These are phyloP conservation scores for Hirsutella thompsonii DNA, from an alignment of 2,329 filamentous ascomycete species.

Conservation along the genomic window DNA sequence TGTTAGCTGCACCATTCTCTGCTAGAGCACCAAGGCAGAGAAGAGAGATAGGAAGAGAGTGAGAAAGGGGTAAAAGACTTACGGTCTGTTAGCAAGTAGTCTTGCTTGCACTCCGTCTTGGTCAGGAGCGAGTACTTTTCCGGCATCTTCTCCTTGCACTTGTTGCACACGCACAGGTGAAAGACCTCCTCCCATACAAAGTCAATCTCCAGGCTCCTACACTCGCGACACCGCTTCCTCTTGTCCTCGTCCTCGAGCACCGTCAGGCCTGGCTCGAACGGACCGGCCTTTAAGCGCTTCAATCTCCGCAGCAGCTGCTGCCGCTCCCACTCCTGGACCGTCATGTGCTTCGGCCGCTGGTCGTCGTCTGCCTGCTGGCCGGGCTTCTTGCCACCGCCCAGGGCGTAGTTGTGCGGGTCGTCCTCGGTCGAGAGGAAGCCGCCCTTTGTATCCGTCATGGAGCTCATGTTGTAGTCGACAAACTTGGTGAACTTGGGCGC, in stretches of 20 bases:
- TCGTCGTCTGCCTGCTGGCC: slow-evolving; percentile 22
- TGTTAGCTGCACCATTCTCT: too few species aligned
- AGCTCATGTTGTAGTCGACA: slow-evolving; percentile 94
- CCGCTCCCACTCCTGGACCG: slow-evolving; percentile 80
- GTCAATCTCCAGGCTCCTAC: slow-evolving; percentile 75
- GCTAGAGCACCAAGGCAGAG: too few species aligned
- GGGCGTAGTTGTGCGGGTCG: slow-evolving; percentile 76
- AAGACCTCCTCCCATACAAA: slow-evolving; percentile 91
- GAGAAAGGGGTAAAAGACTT: slow-evolving; percentile 22
- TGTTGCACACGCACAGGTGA: slow-evolving; percentile 57
- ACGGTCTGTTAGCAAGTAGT: slow-evolving; percentile 91
- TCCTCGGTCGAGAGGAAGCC: slow-evolving; percentile 87
- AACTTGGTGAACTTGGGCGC: slow-evolving; percentile 85
- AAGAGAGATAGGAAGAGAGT: too few species aligned
- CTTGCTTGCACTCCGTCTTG: slow-evolving; percentile 91
- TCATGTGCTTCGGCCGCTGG: slow-evolving; percentile 77
- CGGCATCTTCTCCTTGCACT: slow-evolving; percentile 78
- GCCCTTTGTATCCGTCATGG: slow-evolving; percentile 96
- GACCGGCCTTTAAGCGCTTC: slow-evolving; percentile 60
- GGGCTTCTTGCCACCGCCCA: slow-evolving; percentile 32
- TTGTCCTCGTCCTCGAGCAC: slow-evolving; percentile 49
- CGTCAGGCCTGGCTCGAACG: slow-evolving; percentile 82
- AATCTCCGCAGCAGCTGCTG: slow-evolving; percentile 63
- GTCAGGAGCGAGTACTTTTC: slow-evolving; percentile 93
- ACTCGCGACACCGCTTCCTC: slow-evolving; percentile 73